Conservation (phyloP, 108 stramenopile genomes). For the Nitzschia putrida region DNA sequence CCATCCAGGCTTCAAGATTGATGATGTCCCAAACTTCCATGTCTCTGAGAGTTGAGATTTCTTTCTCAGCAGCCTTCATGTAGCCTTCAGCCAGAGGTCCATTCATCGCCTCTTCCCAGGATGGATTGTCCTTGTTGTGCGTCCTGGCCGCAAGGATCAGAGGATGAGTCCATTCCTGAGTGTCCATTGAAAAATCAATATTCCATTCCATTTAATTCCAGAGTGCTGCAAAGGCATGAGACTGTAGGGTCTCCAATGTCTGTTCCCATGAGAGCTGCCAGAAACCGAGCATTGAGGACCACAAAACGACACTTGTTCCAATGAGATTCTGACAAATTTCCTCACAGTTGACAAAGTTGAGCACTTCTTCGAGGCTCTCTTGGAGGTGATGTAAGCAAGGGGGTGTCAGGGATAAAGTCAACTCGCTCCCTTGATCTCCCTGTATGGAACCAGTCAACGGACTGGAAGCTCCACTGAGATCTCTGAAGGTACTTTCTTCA, state of each 20-base stretch:
- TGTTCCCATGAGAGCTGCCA: neutral
- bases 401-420: too few relatives aligned
- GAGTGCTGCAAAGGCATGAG: conserved; percentile 4
- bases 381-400: too few relatives aligned
- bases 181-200: neutral
- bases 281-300: conserved; percentile 1
- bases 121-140: conserved; percentile 47
- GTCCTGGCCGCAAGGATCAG: conserved; percentile 30
- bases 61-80: conserved; percentile 34
- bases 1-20: neutral
- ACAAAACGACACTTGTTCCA: too few relatives aligned
- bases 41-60: conserved; percentile 29
- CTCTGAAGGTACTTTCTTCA: too few relatives aligned
- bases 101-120: conserved; percentile 42
- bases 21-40: conserved; percentile 42
- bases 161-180: conserved; percentile 24
- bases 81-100: conserved; percentile 38
- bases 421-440: too few relatives aligned
- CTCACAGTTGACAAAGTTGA: too few relatives aligned
- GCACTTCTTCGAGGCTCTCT: too few relatives aligned
- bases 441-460: too few relatives aligned
- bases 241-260: neutral
- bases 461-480: too few relatives aligned
- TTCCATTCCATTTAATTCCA: neutral
- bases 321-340: too few relatives aligned